Base-by-base conservation (phyloP, 257 asterid genomes). In the Fraxinus excelsior region DNA sequence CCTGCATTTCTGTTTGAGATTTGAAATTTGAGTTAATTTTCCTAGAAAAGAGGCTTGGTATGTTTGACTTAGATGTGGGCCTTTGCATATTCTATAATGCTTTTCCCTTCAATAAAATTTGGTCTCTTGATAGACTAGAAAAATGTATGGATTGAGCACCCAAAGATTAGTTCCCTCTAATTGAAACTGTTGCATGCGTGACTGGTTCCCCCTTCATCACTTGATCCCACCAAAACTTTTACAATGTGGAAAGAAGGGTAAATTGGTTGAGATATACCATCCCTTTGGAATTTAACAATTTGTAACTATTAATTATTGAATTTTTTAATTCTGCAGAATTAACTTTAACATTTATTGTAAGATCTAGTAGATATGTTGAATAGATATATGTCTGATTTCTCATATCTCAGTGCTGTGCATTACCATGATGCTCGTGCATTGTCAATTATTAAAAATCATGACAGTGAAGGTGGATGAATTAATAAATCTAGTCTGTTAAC, bases 111-210 rank as follows among this genome's bases (percentile, higher is more conserved):
- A 42, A 42, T 11, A 2, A 42, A 42, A 42, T 11, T 42, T 42
- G 4, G 18, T 42, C 51, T 42, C 51, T 42, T 12, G 18, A 42
- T 42, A 12, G 13, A 72, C n/a, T 67, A 23, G 18, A 49, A 51
- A 65, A 53, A 11, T 25, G 38, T 62, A 25, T 28, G 58, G 2
- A 51, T 35, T 44, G 2, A 34, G 51, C 56, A 73, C 77, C 76
- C 49, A n/a, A 72, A 67, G 40, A 80, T 72, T 69, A 58, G 44
- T 69, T 69, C 6, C 67, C 44, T n/a, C 28, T 38, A 58, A 58
- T 18, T 12, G 26, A 34, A 34, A 29, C 66, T n/a, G 60, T 69
- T 35, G 26, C 23, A 35, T 58, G 35, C 9, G 29, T 18, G 67
- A 13, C 13, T 40, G 31, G 38, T 23, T 23, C 35, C 44, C 42